Evolutionary conservation across 2,329 filamentous ascomycete species (phyloP).

Genomic region (Fusarium hostae): DNA sequence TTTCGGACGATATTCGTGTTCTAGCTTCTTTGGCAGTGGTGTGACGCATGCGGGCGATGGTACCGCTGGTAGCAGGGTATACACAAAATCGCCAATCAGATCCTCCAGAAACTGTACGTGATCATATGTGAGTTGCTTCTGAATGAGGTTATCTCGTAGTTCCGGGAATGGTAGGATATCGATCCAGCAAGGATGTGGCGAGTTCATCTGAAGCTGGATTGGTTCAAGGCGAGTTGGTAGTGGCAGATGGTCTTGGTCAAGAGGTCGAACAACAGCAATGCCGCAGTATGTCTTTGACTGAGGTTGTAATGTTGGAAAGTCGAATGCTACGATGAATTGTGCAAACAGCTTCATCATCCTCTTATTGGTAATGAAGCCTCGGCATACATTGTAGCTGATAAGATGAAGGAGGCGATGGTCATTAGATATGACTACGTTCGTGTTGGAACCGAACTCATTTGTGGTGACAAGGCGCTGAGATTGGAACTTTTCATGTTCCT

Average conservation of each 20-base stretch:
- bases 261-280: neutral
- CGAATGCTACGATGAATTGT: neutral
- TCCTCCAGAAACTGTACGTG: constrained; percentile 22
- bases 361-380: constrained; percentile 26
- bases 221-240: constrained; percentile 18
- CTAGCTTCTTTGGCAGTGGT: neutral
- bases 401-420: constrained; percentile 28
- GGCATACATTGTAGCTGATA: constrained; percentile 23
- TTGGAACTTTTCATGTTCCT: neutral
- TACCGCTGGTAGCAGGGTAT: neutral
- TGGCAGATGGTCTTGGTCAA: neutral
- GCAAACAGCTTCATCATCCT: neutral
- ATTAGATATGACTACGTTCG: neutral
- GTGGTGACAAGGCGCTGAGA: too few species aligned
- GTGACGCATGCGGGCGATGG: neutral
- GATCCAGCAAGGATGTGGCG: constrained; percentile 27
- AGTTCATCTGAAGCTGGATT: constrained; percentile 35
- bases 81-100: constrained; percentile 4
- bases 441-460: accelerated
- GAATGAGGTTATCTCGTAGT: constrained; percentile 29
- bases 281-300: neutral
- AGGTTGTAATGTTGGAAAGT: neutral
- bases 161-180: constrained; percentile 24
- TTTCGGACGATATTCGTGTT: neutral
- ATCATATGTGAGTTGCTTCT: constrained; percentile 8